Evolutionary conservation across 768 basidiomycete species (phyloP).

Genomic region (Boletus rubroflammeus): DNA sequence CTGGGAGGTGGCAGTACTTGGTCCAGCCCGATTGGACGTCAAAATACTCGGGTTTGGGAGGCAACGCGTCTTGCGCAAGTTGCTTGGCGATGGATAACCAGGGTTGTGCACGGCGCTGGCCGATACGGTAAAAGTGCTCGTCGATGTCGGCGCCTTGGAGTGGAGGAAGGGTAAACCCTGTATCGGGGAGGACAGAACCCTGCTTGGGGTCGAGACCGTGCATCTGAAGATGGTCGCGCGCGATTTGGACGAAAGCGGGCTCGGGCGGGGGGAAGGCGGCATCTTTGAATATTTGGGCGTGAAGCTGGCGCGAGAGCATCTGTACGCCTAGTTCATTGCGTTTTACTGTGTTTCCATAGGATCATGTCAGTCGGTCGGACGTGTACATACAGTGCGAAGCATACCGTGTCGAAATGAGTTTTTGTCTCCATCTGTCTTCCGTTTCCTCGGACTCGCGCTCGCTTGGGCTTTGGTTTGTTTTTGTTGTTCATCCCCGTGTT

Average conservation of each 20-base stretch:
- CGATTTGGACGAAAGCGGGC: slow-evolving; percentile 62
- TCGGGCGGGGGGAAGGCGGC: slow-evolving; percentile 61
- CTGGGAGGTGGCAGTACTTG: slow-evolving; percentile 64
- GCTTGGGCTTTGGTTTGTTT: not conserved
- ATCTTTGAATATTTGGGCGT: slow-evolving; percentile 78
- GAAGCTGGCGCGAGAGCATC: slow-evolving; percentile 77
- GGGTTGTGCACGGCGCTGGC: slow-evolving; percentile 63
- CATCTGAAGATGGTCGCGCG: slow-evolving; percentile 72
- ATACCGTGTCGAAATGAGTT: slow-evolving; percentile 5
- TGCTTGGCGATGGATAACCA: slow-evolving; percentile 68
- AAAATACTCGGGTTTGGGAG: slow-evolving; percentile 57
- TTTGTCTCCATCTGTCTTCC: not conserved
- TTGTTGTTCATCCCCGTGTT: not conserved
- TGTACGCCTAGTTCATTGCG: slow-evolving; percentile 93
- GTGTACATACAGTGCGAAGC: not conserved
- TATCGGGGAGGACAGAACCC: slow-evolving; percentile 77
- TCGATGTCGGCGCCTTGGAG: slow-evolving; percentile 79
- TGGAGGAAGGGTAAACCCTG: slow-evolving; percentile 75
- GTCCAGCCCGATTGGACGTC: slow-evolving; percentile 80
- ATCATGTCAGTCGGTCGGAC: not conserved
- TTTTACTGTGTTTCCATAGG: slow-evolving; percentile 40
- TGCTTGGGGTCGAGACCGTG: slow-evolving; percentile 80
- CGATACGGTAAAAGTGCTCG: slow-evolving; percentile 87
- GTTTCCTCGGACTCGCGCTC: not conserved
- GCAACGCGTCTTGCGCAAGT: slow-evolving; percentile 52